Conservation (phyloP, 345 rosid species). For the Orychophragmus violaceus region DNA sequence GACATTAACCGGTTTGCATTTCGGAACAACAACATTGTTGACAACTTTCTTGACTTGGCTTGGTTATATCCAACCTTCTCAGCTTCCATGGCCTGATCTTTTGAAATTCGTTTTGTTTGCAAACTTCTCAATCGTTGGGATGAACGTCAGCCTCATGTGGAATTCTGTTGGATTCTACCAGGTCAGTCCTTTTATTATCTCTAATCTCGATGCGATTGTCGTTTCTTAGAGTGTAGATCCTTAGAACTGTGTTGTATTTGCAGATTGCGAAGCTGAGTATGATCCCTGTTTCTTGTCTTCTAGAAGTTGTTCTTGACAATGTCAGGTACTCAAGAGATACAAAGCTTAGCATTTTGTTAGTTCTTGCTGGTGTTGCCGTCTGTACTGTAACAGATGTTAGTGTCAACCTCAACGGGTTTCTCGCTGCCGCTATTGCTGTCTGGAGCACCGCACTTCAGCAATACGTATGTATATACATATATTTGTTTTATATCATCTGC, state of each 20-base stretch:
- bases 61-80: constrained; percentile 80
- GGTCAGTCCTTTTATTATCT: constrained; percentile 38
- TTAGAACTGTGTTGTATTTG: constrained; percentile 3
- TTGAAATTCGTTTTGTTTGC: constrained; percentile 84
- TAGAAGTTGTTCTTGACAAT: constrained; percentile 89
- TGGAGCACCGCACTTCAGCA: constrained; percentile 99
- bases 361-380: constrained; percentile 93
- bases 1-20: constrained; percentile 95
- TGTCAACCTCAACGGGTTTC: constrained; percentile 83
- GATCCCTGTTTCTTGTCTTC: constrained; percentile 95
- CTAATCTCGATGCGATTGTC: background rate
- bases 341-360: constrained; percentile 86
- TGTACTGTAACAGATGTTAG: constrained; percentile 99
- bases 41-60: constrained; percentile 70
- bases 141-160: constrained; percentile 99
- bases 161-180: constrained; percentile 99
- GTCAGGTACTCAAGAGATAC: constrained; percentile 94
- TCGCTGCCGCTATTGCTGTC: constrained; percentile 87
- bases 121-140: constrained; percentile 96
- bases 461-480: constrained; percentile 54
- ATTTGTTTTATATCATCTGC: background rate
- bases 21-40: constrained; percentile 83
- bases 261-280: constrained; percentile 98
- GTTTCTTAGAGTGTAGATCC: background rate
- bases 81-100: constrained; percentile 72